Evolutionary conservation across 176 grass and related monocot genomes (phyloP).

Genomic region (Oryza meyeriana): DNA sequence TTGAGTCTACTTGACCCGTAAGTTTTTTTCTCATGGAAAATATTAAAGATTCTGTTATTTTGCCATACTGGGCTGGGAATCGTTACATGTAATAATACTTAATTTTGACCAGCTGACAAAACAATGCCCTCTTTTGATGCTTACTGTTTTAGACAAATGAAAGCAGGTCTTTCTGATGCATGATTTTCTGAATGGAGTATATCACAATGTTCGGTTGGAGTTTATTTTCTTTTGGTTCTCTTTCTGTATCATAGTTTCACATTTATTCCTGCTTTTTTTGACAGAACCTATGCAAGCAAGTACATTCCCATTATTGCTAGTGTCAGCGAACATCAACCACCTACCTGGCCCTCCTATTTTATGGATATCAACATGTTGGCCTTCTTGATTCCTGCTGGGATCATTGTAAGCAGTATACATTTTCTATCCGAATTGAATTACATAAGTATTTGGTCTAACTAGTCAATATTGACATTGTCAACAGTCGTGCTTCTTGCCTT

Average conservation of each 20-base stretch:
- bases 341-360: constrained; percentile 99
- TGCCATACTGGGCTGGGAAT: background rate
- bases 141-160: constrained; percentile 4
- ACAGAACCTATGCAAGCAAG: constrained; percentile 99
- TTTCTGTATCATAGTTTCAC: constrained; percentile 1
- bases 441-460: constrained; percentile 26
- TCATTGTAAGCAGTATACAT: constrained; percentile 71
- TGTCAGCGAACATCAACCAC: constrained; percentile 99
- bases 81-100: constrained; percentile 20
- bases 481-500: constrained; percentile 97
- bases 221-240: constrained; percentile 6
- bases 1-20: constrained; percentile 99
- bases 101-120: background rate
- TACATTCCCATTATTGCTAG: constrained; percentile 99
- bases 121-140: background rate
- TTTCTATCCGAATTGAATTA: constrained; percentile 11
- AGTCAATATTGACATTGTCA: constrained; percentile 15
- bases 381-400: constrained; percentile 96
- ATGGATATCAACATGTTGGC: constrained; percentile 99
- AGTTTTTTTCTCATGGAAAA: constrained; percentile 28
- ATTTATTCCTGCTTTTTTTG: constrained; percentile 10
- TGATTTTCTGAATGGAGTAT: background rate
- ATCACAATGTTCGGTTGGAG: background rate
- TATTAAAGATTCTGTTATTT: background rate
- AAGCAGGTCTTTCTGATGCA: background rate